Base-by-base conservation (phyloP, 768 basidiomycete species). In the Leccinum ochraceum region DNA sequence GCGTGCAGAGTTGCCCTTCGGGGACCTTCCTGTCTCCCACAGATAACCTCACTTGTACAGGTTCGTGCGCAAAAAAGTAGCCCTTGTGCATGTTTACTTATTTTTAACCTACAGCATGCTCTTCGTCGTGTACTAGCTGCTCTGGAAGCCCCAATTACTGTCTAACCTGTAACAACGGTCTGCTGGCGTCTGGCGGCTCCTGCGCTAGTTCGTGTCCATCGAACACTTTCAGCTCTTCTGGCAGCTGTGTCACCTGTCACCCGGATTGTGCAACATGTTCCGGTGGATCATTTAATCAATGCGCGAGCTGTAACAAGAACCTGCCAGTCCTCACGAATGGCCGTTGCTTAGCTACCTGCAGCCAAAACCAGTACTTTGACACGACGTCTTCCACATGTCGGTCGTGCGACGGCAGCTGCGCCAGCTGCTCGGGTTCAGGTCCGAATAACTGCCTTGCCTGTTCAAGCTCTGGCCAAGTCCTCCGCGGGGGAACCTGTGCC, bases 221-320 rank as follows among this genome's bases (percentile, higher is more conserved):
- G 42, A 85, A 84, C 60, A 83, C 86, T 2, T 88, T 94, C 75
- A 75, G 79, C 56, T 82, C 89, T 11, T 80, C 84, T 32, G 83
- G 86, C 24, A 74, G 83, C 28, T 95, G 94, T 76, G 69, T 85
- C 57, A 66, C 86, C 6, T 96, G 94, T 72, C 93, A 95, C 61
- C 86, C 92, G 0, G 94, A 95, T 69, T 96, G 94, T 68, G 85
- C 84, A 16, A 86, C 88, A 2, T 96, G 94, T 74, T 85, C 86
- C 24, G 92, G 92, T n/a, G 67, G 82, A 22, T 83, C 86, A 0
- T 92, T 92, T 76, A 86, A 84, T 69, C 87, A 94, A 69, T 96
- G 94, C 74, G 80, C 85, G 8, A 83, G 83, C 53, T 95, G 93
- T 68, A 80, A 85, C 34, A 67, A 85, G 28, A 75, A 78, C 22